Evolutionary conservation across 257 asterid species (phyloP).

Genomic region (Solanum ossicruentum): DNA sequence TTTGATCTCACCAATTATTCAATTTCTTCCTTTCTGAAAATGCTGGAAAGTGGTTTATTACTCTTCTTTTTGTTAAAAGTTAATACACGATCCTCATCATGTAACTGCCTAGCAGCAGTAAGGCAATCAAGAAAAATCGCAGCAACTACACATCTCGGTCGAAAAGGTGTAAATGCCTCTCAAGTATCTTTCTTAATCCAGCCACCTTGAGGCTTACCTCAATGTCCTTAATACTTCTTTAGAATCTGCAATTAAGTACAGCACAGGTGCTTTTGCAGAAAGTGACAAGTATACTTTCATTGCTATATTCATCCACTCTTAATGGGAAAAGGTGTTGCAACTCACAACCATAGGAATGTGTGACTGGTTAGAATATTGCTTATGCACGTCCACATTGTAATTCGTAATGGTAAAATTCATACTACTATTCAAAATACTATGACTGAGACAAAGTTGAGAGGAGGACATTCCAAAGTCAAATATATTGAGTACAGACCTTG

Average conservation of each 20-base stretch:
- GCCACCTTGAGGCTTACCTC: background rate
- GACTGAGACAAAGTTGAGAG: background rate
- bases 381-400: background rate
- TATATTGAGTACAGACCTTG: constrained; percentile 12
- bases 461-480: background rate
- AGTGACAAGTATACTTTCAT: background rate
- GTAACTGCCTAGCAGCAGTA: background rate
- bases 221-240: background rate
- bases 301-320: background rate
- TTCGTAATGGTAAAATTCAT: background rate
- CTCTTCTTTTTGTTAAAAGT: background rate
- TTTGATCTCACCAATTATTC: background rate
- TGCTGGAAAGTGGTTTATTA: background rate
- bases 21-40: background rate
- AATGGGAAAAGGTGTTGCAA: background rate
- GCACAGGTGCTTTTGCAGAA: background rate
- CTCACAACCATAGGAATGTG: background rate
- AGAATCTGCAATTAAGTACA: background rate
- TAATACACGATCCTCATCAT: background rate
- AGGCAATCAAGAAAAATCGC: background rate
- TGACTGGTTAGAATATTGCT: background rate
- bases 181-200: background rate
- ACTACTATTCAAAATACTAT: background rate
- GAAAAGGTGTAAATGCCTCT: background rate
- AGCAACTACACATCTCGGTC: background rate